A percentile compares a stretch with the other conserved stretches of the same genome.
Conservation (phyloP, 257 asterid genomes). For the Thymus mandschuricus region DNA sequence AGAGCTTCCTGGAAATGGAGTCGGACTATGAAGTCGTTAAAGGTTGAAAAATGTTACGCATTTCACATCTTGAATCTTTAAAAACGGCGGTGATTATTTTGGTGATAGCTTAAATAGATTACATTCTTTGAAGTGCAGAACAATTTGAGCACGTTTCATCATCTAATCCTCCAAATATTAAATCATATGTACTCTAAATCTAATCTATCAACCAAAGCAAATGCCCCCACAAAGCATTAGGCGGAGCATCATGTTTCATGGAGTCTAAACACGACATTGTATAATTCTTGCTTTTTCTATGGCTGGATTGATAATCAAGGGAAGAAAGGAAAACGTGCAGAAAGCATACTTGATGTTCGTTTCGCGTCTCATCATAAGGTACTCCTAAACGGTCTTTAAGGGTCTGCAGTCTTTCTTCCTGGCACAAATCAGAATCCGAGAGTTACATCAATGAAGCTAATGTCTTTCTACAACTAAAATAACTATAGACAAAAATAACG, state of each 20-base stretch:
- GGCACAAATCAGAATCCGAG: constrained; percentile 32
- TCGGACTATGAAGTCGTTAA: constrained; percentile 28
- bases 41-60: constrained; percentile 13
- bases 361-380: constrained; percentile 75
- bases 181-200: too few species aligned
- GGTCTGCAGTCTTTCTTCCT: constrained; percentile 75
- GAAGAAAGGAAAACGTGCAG: constrained; percentile 30
- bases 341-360: constrained; percentile 75
- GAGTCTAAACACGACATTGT: too few species aligned
- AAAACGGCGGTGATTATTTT: background rate
- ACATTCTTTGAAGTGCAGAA: too few species aligned
- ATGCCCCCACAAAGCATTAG: background rate
- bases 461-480: constrained; percentile 13
- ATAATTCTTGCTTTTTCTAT: background rate
- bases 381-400: constrained; percentile 81
- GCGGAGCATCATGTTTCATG: background rate
- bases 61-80: background rate
- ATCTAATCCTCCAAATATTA: too few species aligned
- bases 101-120: background rate
- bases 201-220: too few species aligned
- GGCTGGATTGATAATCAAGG: background rate
- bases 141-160: too few species aligned
- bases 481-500: too few species aligned
- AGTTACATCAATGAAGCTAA: constrained; percentile 12
- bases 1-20: constrained; percentile 73